A percentile compares a stretch with the other conserved stretches of the same genome.
These are phyloP conservation scores for Plantago rigida DNA, from an alignment of 305 asterid species.

Conservation along the genomic window DNA sequence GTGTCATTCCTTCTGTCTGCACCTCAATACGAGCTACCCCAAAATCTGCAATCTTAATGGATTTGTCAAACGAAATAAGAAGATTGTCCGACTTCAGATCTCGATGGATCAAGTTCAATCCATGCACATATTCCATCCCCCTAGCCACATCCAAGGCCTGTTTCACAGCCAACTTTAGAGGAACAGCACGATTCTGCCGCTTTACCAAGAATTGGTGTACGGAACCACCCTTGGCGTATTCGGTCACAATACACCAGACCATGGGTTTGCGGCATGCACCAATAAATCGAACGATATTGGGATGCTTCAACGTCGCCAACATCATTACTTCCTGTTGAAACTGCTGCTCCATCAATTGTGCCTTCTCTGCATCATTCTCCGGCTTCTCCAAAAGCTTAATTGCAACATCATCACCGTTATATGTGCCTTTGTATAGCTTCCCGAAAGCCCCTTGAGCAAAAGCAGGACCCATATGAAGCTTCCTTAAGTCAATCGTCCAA, in stretches of 20 bases:
- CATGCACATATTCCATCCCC: slow-evolving; percentile 95
- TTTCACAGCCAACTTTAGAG: slow-evolving; percentile 84
- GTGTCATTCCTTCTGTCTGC: slow-evolving; percentile 98
- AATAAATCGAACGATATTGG: slow-evolving; percentile 83
- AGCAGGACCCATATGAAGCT: slow-evolving; percentile 91
- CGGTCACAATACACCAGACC: slow-evolving; percentile 98
- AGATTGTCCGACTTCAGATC: slow-evolving; percentile 95
- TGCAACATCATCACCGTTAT: slow-evolving; percentile 88
- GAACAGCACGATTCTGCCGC: slow-evolving; percentile 80
- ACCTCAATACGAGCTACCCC: slow-evolving; percentile 98
- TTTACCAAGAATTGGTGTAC: slow-evolving; percentile 82
- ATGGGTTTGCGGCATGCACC: slow-evolving; percentile 91
- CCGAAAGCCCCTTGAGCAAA: slow-evolving; percentile 99
- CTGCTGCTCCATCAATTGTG: slow-evolving; percentile 39
- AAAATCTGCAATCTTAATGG: slow-evolving; percentile 92
- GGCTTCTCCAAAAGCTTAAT: slow-evolving; percentile 93
- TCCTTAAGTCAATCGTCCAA: slow-evolving; percentile 89
- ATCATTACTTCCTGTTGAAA: slow-evolving; percentile 97
- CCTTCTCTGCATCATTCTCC: slow-evolving; percentile 62
- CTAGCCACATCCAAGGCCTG: slow-evolving; percentile 97
- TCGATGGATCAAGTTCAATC: slow-evolving; percentile 71
- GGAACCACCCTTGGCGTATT: slow-evolving; percentile 96
- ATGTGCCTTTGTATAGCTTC: slow-evolving; percentile 79
- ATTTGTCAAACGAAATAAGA: slow-evolving; percentile 74
- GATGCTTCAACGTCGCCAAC: slow-evolving; percentile 85